Evolutionary conservation across 148 eudicot species (phyloP), one percentile per base, ranked within the genome.

Genomic region (Chenopodium berlandieri): DNA sequence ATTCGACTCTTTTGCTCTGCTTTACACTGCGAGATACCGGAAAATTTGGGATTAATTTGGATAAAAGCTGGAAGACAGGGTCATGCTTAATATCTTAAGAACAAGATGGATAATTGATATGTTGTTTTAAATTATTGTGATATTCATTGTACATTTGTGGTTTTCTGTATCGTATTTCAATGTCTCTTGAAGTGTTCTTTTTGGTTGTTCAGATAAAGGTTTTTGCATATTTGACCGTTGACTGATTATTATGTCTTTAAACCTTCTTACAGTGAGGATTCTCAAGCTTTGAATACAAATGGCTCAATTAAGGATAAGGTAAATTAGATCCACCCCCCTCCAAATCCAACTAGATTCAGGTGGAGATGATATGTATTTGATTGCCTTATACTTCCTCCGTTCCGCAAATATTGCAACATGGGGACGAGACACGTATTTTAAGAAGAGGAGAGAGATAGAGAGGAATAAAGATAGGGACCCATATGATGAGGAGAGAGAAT

Each of bases 241-340:
- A 13, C 32, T 12, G 47, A 62, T 47, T 77, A 44, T 56, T 56
- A 17, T 56, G 17, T 52, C 56, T 78, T 64, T 30, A 5, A 63
- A 54, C 58, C 71, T 80, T 63, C 25, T 48, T 73, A 64, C 82
- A 87, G 89, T 75, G 78, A 78, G 73, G 78, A 70, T 83, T 79
- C 56, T 73, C 78, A 73, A 50, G 76, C 63, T 54, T 4, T 63
- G 72, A 60, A 76, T 78, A 73, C 78, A 52, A 75, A 84, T 66
- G 46, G 64, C 31, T 22, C 78, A 52, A 44, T 50, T 47, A 60
- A 58, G 12, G 81, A 80, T 44, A 37, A 87, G 89, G 89, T 87
- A 77, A n/a, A 27, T 84, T 48, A 13, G 62, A 56, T 56, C n/a
- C 16, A 14, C 58, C 68, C 32, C 71, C 27, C 27, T 1, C 60